Percentiles rank a stretch among this genome's conserved stretches.
phyloP scores from a whole-genome alignment of 2,329 filamentous ascomycete species.

The Sarocladium oryzae region DNA sequence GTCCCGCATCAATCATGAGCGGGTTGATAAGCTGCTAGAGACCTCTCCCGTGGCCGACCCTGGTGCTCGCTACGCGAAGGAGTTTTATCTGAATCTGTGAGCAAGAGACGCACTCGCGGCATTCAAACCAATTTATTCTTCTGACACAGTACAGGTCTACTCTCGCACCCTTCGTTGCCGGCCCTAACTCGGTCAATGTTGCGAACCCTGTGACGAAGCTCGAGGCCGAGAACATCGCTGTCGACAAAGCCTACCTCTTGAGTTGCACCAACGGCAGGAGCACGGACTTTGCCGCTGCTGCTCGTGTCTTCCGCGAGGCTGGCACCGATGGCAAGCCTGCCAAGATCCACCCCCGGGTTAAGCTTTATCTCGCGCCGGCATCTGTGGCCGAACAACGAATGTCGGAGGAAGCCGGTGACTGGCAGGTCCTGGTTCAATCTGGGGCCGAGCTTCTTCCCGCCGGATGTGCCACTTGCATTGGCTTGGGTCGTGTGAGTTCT shows the following conservation, averaged over 20 bases:
- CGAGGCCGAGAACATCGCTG: slow-evolving; percentile 63
- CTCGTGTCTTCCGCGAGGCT: slow-evolving; percentile 77
- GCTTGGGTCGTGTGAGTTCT: neutral
- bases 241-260: slow-evolving; percentile 82
- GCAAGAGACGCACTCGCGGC: no score
- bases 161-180: slow-evolving; percentile 73
- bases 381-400: slow-evolving; percentile 69
- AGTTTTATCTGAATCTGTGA: slow-evolving; percentile 70
- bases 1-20: slow-evolving; percentile 62
- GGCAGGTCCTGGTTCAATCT: slow-evolving; percentile 74
- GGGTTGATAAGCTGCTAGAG: slow-evolving; percentile 64
- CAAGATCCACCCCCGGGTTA: slow-evolving; percentile 64
- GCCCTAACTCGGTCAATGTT: slow-evolving; percentile 85
- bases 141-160: slow-evolving; percentile 46
- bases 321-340: slow-evolving; percentile 45
- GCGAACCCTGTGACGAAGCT: slow-evolving; percentile 72
- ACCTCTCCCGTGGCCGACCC: slow-evolving; percentile 65
- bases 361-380: slow-evolving; percentile 86
- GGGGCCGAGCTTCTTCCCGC: slow-evolving; percentile 67
- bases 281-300: slow-evolving; percentile 76
- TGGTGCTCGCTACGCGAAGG: slow-evolving; percentile 75
- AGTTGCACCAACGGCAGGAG: slow-evolving; percentile 83
- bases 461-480: slow-evolving; percentile 47
- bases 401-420: slow-evolving; percentile 77
- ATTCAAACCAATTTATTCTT: neutral